Evolutionary conservation across 345 rosid species (phyloP), one percentile per base, ranked within the genome.

Genomic region (Hypericum androsaemum): DNA sequence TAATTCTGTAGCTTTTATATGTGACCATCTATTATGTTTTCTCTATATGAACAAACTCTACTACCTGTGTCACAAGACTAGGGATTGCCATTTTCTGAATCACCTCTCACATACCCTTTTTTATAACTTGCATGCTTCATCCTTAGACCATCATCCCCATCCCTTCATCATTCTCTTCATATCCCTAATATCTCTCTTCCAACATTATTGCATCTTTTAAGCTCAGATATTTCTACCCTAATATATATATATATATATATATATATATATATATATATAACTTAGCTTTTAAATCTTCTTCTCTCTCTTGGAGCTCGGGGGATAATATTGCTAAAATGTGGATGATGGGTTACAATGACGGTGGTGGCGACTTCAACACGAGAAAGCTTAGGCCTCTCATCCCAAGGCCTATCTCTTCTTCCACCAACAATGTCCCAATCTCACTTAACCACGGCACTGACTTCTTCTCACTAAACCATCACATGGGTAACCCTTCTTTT

Each of bases 401-500:
- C 14, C 50, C 50, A 10, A 8, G 17, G 7, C 7, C 50, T n/a
- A 8, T 46, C 14, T 32, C 22, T 10, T 46, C 50, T n/a, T 14
- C 50, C 13, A 67, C 64, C 57, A 66, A 71, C 50, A 44, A 61
- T 43, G 6, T 47, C 37, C 73, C 32, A 13, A 39, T n/a, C n/a
- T n/a, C n/a, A n/a, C n/a, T n/a, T n/a, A n/a, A n/a, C 53, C 58
- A 77, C 41, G 73, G 71, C 41, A 39, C 77, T 36, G 77, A 75
- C 22, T 50, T 77, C 50, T 77, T 80, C 54, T 57, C 83, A 10
- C 77, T 86, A 38, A 86, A 80, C 59, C 80, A 80, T 43, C 90
- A 82, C 56, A 59, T 74, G 1, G 73, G 82, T 72, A 77, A 50
- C 56, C 42, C 22, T 59, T 46, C 36, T 54, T 56, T 44, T 53